Conservation (phyloP, 2,329 filamentous ascomycete genomes). For the Penicillium nordicum region DNA sequence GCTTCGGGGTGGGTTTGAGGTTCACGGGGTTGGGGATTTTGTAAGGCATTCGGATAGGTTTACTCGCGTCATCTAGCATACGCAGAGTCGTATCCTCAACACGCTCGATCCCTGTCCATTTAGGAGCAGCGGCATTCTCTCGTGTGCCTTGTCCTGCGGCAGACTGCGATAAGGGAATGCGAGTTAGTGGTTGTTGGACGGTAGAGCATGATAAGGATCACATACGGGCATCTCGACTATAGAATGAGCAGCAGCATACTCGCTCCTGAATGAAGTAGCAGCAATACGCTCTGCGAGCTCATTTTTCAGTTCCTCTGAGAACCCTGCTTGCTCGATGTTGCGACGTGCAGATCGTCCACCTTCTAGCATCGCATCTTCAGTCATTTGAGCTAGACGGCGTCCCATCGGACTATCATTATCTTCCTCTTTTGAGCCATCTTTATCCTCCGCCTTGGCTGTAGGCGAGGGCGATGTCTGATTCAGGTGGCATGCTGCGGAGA, state of each 20-base stretch:
- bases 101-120: conserved; percentile 77
- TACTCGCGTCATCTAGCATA: conserved; percentile 67
- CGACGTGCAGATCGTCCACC: conserved; percentile 55
- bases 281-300: conserved; percentile 59
- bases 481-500: conserved; percentile 23
- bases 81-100: conserved; percentile 73
- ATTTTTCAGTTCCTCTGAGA: conserved; percentile 59
- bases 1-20: conserved; percentile 46
- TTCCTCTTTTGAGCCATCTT: conserved; percentile 24
- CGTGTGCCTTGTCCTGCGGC: conserved; percentile 67
- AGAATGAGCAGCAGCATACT: conserved; percentile 54
- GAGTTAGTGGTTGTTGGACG: not conserved
- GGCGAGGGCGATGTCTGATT: conserved; percentile 23
- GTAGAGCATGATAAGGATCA: not conserved
- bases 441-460: conserved; percentile 10
- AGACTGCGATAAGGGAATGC: conserved; percentile 29
- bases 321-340: conserved; percentile 59
- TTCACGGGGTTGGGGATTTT: conserved; percentile 44
- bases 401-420: conserved; percentile 55
- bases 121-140: conserved; percentile 62
- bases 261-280: conserved; percentile 52
- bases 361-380: conserved; percentile 55
- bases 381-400: conserved; percentile 57
- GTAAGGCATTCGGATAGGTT: conserved; percentile 49
- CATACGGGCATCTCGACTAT: conserved; percentile 52